Base-by-base conservation (phyloP, 148 eudicot genomes). In the Amaranthus hypochondriacus region DNA sequence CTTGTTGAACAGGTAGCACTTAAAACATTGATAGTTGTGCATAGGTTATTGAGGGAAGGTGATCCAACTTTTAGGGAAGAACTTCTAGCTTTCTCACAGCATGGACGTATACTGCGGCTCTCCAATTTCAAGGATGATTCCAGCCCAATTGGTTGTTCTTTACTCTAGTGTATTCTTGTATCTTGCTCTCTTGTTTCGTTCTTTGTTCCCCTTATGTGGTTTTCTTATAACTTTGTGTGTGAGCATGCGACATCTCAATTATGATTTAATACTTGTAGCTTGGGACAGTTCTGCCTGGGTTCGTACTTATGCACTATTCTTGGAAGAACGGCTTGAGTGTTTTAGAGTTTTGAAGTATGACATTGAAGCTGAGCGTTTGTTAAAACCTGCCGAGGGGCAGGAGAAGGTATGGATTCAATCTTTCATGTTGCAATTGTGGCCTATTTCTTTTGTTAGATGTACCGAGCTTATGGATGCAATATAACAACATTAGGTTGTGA, bases 261-360 rank as follows among this genome's bases (percentile, higher is more conserved):
- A 50, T 42, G 5, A 56, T 48, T 62, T 64, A 74, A 64, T 47
- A 59, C 39, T 18, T 76, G 51, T 64, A 95, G 98, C 98, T 73
- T 95, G 98, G 98, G 98, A 95, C 78, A 92, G 93, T 79, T 95
- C 98, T 75, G 97, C 84, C 21, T 95, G 98, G 98, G 98, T 95
- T 54, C 90, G 98, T 52, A 88, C 93, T 4, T 95, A 95, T 85
- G 95, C 88, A 61, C 89, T 90, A 12, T 95, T 90, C 79, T 84
- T 95, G 90, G 96, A 95, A 78, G 98, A 95, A 85, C 83, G 98
- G 62, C 92, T 95, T 61, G 96, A 95, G 78, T 92, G 98, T 85
- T 95, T 87, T 73, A 87, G 96, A 87, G 77, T 89, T 76, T 75
- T 95, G 80, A 95, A 86, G 74, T 95, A 95, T 87, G 98, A 95